Evolutionary conservation across 352 stramenopile genomes (phyloP).

Genomic region (Plasmopara viticola): DNA sequence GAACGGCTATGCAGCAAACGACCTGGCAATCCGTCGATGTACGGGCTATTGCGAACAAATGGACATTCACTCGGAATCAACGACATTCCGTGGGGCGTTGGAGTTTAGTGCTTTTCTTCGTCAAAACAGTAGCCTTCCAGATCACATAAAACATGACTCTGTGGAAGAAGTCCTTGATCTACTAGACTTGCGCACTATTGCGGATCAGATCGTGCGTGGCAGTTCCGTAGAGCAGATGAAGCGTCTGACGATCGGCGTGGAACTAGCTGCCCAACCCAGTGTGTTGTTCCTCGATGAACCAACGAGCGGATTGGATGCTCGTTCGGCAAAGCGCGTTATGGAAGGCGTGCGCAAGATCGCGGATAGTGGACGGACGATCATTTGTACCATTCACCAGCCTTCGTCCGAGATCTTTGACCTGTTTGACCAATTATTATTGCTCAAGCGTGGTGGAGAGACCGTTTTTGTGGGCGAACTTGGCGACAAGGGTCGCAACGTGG

Average conservation of each 20-base stretch:
- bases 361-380: conserved; percentile 49
- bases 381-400: conserved; percentile 82
- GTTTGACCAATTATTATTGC: conserved; percentile 75
- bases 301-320: conserved; percentile 1
- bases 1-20: conserved; percentile 33
- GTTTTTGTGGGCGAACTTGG: conserved; percentile 32
- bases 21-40: conserved; percentile 31
- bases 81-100: conserved; percentile 83
- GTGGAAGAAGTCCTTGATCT: conserved; percentile 27
- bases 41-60: conserved; percentile 54
- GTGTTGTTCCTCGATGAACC: conserved; percentile 77
- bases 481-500: conserved; percentile 20
- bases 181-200: conserved; percentile 23
- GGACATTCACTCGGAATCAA: conserved; percentile 41
- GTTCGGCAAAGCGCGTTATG: conserved; percentile 32
- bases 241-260: conserved; percentile 35
- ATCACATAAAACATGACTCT: conserved; percentile 21
- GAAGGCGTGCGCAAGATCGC: conserved; percentile 77
- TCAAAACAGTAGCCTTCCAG: conserved; percentile 18
- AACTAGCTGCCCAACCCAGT: conserved; percentile 69
- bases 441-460: conserved; percentile 42
- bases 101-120: conserved; percentile 81
- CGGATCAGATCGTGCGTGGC: conserved; percentile 13
- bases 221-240: conserved; percentile 35
- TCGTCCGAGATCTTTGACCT: conserved; percentile 30